Evolutionary conservation across 768 basidiomycete species (phyloP).

Genomic region (Collybia mongolica): DNA sequence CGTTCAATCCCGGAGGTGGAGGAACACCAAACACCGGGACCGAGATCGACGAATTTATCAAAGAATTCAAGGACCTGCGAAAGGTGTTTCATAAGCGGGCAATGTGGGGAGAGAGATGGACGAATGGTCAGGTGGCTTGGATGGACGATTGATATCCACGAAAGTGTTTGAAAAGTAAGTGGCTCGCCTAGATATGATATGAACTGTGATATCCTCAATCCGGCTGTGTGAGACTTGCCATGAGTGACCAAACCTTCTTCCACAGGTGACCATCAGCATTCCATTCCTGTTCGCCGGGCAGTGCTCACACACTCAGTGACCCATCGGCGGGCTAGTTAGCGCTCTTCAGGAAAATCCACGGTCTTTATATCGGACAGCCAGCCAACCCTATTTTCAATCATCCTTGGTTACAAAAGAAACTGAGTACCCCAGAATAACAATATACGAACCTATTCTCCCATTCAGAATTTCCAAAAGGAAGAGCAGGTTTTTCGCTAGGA

Average conservation of each 20-base stretch:
- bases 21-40: slow-evolving; percentile 37
- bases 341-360: too few species aligned
- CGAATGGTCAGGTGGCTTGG: slow-evolving; percentile 83
- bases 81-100: slow-evolving; percentile 93
- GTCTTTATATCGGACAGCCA: too few species aligned
- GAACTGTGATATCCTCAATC: neutral
- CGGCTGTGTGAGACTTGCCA: neutral
- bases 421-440: too few species aligned
- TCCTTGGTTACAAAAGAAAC: too few species aligned
- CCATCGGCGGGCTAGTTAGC: too few species aligned
- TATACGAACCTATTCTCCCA: too few species aligned
- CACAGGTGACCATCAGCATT: too few species aligned
- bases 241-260: neutral
- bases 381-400: too few species aligned
- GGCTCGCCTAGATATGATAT: neutral
- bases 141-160: slow-evolving; percentile 50
- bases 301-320: too few species aligned
- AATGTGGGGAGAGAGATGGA: slow-evolving; percentile 89
- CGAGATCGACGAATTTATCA: slow-evolving; percentile 86
- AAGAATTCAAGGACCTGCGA: slow-evolving; percentile 81
- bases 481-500: too few species aligned
- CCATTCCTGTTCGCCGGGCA: too few species aligned
- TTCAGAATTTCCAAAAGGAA: too few species aligned
- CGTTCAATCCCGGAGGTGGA: slow-evolving; percentile 17
- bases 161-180: neutral